These are phyloP conservation scores for Colletotrichum falcatum DNA, from an alignment of 2,329 filamentous ascomycete species.

Conservation along the genomic window DNA sequence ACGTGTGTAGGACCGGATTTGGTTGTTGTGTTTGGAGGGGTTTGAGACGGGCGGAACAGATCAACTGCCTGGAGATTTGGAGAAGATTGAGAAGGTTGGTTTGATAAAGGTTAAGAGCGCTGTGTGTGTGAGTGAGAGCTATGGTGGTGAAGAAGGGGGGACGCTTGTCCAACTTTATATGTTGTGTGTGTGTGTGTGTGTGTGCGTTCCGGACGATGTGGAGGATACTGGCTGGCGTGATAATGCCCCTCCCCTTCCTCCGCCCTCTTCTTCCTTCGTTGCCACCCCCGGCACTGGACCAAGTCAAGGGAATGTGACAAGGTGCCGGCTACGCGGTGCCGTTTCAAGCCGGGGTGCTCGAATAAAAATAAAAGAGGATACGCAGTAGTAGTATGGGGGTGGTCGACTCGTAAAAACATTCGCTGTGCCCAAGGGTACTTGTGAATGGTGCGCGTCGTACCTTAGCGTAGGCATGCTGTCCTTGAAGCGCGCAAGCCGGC, in stretches of 20 bases:
- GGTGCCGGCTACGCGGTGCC: constrained; percentile 8
- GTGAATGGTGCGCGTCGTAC: constrained; percentile 27
- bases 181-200: constrained; percentile 1
- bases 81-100: background rate
- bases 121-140: constrained; percentile 2
- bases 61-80: constrained; percentile 31
- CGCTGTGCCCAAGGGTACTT: background rate
- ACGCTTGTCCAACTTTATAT: constrained; percentile 34
- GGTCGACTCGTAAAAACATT: background rate
- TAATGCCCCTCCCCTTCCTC: constrained; percentile 14
- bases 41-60: constrained; percentile 13
- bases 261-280: background rate
- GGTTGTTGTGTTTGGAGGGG: background rate
- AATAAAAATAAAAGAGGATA: background rate
- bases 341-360: constrained; percentile 10
- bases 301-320: constrained; percentile 4
- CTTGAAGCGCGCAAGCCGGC: constrained; percentile 6
- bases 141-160: background rate
- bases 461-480: constrained; percentile 10
- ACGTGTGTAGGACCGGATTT: background rate
- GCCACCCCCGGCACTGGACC: background rate
- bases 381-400: background rate
- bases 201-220: constrained; percentile 3
- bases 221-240: constrained; percentile 20
- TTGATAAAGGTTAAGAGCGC: constrained; percentile 19